Percentiles rank a stretch among this genome's conserved stretches.
Conservation (phyloP, 176 grass and related monocot genomes). For the sorghum (Sorghum bicolor) region Sorghum_bicolor_NCBIv3 NC_012872.2:3844501-3845000, state of each 20-base stretch:
- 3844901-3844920: no score
- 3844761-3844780: no score
- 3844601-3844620: not conserved
- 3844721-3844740: not conserved
- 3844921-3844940: no score
- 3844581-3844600: slow-evolving; percentile 5
- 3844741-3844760: no score
- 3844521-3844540: not conserved
- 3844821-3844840: no score
- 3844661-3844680: not conserved
- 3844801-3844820: no score
- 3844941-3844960: no score
- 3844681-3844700: not conserved
- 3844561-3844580: not conserved
- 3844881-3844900: no score
- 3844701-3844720: not conserved
- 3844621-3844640: not conserved
- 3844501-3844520: not conserved
- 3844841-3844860: no score
- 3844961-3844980: not conserved
- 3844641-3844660: not conserved
- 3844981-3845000: not conserved
- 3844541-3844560: slow-evolving; percentile 5
- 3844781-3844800: no score
- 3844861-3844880: no score